Base-by-base conservation (phyloP, 73 alveolate species). In the Paramecium pentaurelia region DNA sequence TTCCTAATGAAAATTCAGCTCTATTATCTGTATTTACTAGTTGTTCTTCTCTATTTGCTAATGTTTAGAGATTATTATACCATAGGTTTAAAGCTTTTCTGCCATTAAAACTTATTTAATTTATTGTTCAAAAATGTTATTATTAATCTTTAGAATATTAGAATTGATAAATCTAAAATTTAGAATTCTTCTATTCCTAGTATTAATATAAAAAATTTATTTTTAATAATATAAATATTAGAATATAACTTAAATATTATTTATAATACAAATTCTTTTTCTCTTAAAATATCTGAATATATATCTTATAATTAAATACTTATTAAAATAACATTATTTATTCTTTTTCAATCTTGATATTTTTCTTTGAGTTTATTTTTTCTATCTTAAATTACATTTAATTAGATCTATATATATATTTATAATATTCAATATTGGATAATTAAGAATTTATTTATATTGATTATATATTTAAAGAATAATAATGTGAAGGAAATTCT, bases 1-100 rank as follows among this genome's bases (percentile, higher is more conserved):
- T 89, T 70, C 88, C 94, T 25, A 80, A 44, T 18, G 47, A 44
- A 64, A 80, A 80, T 22, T 42, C 91, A 44, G 71, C 75, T 80
- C 75, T 5, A 40, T 40, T 25, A 42, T 36, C 37, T 10, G 58
- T 36, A 27, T n/a, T 42, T 10, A 75, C 60, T 3, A 75, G 88
- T 37, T 75, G 38, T n/a, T 75, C 88, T 38, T 75, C 88, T 75
- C 88, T 75, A 36, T 75, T 36, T 64, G 84, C 84, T 64, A 64
- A 64, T 6, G 7, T 28, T 64, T 64, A 32, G 22, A 10, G 5
- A 20, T 22, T 14, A 25, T 60, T 3, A 32, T 64, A 64, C 84
- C 51, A 64, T 64, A 64, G 11, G 84, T 64, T 28, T 64, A 64
- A 34, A 64, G 84, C 28, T 64, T 28, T 16, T 64, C 84, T 7